phyloP scores from a whole-genome alignment of 2,329 filamentous ascomycete genomes.

The Tothia fuscella region DNA sequence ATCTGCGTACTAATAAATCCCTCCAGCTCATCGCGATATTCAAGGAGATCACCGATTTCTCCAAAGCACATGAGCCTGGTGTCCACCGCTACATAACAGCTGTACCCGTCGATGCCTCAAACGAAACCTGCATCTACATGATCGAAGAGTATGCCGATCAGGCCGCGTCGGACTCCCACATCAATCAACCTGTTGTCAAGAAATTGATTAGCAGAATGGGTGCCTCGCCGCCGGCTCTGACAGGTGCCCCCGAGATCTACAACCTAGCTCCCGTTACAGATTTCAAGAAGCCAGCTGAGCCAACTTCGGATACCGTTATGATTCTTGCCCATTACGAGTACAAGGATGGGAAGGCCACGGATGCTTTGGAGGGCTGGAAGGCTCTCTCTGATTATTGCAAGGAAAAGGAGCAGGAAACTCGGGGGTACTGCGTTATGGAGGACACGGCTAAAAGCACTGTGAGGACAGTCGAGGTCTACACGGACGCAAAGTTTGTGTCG shows the following conservation, averaged over 20 bases:
- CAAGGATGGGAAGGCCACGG: not conserved
- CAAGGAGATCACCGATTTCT: conserved; percentile 8
- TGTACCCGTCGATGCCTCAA: not conserved
- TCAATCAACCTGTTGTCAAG: conserved; percentile 1
- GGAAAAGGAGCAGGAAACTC: not conserved
- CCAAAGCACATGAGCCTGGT: conserved; percentile 3
- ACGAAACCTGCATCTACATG: conserved; percentile 9
- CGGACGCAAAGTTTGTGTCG: not conserved
- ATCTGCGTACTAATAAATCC: not conserved
- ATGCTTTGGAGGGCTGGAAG: not conserved
- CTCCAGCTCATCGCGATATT: conserved; percentile 6
- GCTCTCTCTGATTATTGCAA: not conserved
- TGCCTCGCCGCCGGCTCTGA: not conserved
- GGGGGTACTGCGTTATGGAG: not conserved
- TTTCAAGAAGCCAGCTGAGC: not conserved
- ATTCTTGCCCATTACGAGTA: not conserved
- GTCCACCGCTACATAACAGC: conserved; percentile 4
- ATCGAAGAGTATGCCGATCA: conserved; percentile 6
- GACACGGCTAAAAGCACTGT: conserved; percentile 1
- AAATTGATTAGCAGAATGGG: not conserved
- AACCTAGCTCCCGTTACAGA: conserved; percentile 2
- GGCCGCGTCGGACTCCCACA: conserved; percentile 7
- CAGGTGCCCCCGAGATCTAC: not conserved
- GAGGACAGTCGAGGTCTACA: conserved; percentile 2
- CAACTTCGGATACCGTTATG: not conserved